A percentile compares a stretch with the other conserved stretches of the same genome.
These are phyloP conservation scores for Candida berthetii DNA, from an alignment of 805 yeast species.

Conservation along the genomic window DNA sequence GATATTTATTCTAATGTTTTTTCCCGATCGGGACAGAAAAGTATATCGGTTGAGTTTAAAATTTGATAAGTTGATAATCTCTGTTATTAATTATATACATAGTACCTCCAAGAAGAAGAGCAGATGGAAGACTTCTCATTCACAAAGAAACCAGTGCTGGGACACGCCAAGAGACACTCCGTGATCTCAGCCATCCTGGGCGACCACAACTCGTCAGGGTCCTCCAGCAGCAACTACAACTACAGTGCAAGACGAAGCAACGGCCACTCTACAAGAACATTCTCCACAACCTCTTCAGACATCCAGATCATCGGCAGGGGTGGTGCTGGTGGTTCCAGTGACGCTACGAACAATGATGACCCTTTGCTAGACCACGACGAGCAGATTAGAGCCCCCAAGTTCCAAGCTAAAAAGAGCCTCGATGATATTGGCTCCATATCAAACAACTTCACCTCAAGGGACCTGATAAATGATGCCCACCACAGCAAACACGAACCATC, in stretches of 20 bases:
- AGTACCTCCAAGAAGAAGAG: too few species aligned
- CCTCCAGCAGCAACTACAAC: background rate
- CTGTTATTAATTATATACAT: too few species aligned
- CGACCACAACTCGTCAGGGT: background rate
- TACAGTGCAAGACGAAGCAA: background rate
- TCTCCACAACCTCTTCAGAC: background rate
- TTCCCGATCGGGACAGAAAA: background rate
- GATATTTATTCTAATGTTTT: background rate
- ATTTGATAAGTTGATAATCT: too few species aligned
- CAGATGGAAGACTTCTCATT: background rate
- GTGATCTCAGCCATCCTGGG: conserved; percentile 12
- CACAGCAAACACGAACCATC: background rate
- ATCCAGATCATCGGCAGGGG: conserved; percentile 1
- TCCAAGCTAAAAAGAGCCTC: conserved; percentile 4
- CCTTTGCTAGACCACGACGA: conserved; percentile 21
- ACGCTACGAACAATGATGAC: conserved; percentile 7
- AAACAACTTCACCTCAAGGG: conserved; percentile 1
- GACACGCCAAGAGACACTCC: conserved; percentile 10
- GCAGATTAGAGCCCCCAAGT: conserved; percentile 23
- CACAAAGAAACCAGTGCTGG: conserved; percentile 15
- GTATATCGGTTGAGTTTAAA: background rate
- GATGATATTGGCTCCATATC: conserved; percentile 10
- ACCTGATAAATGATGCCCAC: background rate
- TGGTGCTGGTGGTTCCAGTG: too few species aligned
- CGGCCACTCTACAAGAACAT: background rate